phyloP scores from a whole-genome alignment of 1,284 basidiomycete species.

The Papiliotrema flavescens region DNA sequence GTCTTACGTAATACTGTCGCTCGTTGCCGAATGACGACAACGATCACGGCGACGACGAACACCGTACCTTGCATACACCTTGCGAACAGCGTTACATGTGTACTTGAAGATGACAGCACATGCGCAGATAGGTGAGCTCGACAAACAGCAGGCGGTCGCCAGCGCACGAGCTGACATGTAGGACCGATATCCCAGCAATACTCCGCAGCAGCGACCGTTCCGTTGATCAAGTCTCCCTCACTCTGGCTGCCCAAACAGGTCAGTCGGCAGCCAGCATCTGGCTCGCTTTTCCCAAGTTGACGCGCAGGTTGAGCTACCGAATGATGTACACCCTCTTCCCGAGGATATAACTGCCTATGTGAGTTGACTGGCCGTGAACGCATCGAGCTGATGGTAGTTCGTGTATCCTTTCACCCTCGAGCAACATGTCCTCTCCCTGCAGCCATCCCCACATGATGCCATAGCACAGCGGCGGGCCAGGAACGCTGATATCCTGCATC shows the following conservation, averaged over 20 bases:
- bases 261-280: constrained; percentile 30
- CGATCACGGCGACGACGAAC: too few species aligned
- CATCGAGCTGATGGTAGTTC: constrained; percentile 60
- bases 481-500: constrained; percentile 64
- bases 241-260: constrained; percentile 79
- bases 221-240: constrained; percentile 85
- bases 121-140: not conserved
- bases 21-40: too few species aligned
- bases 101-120: not conserved
- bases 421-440: constrained; percentile 69
- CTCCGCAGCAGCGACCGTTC: constrained; percentile 66
- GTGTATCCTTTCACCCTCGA: constrained; percentile 91
- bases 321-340: constrained; percentile 86
- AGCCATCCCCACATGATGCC: constrained; percentile 64
- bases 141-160: not conserved
- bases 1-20: too few species aligned
- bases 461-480: constrained; percentile 62
- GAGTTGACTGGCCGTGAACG: constrained; percentile 32
- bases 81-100: too few species aligned
- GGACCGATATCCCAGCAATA: constrained; percentile 58
- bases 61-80: too few species aligned
- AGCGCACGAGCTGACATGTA: constrained; percentile 13
- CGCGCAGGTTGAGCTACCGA: constrained; percentile 69
- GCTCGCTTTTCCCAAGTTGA: not conserved
- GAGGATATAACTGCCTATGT: constrained; percentile 84